Evolutionary conservation across 306 rosid genomes (phyloP).

Genomic region (Carpinus fangiana): DNA sequence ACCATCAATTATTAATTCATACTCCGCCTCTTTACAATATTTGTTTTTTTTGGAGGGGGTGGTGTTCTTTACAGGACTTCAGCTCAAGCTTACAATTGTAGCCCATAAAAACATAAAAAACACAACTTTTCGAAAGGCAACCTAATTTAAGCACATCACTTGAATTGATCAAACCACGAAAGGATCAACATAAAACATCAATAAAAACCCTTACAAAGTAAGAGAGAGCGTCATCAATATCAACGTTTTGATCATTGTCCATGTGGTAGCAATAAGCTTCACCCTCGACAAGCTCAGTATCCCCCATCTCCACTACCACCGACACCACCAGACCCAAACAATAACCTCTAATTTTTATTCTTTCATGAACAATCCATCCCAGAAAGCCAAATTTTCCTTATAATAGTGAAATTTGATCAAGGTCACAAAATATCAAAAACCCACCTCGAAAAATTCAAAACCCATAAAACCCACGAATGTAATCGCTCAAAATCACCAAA

Average conservation of each 20-base stretch:
- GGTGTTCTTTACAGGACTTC: background rate
- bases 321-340: constrained; percentile 53
- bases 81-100: constrained; percentile 8
- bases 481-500: too few species aligned
- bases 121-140: background rate
- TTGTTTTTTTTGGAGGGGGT: too few species aligned
- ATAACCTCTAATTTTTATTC: constrained; percentile 23
- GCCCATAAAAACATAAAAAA: background rate
- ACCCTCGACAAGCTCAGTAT: constrained; percentile 87
- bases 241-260: constrained; percentile 55
- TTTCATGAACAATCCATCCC: background rate
- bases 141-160: constrained; percentile 8
- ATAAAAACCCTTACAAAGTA: constrained; percentile 72
- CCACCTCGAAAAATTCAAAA: too few species aligned
- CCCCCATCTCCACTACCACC: constrained; percentile 48
- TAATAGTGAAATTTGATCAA: background rate
- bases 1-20: background rate
- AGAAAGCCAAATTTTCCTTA: background rate
- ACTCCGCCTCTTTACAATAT: background rate
- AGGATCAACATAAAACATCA: constrained; percentile 24
- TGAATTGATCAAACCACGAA: constrained; percentile 44
- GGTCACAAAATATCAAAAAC: too few species aligned
- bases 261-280: constrained; percentile 72
- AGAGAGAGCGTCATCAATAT: constrained; percentile 76
- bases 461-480: too few species aligned